Base-by-base conservation (phyloP, 495 filamentous ascomycete genomes). In the Aspergillus olivimuriae region DNA sequence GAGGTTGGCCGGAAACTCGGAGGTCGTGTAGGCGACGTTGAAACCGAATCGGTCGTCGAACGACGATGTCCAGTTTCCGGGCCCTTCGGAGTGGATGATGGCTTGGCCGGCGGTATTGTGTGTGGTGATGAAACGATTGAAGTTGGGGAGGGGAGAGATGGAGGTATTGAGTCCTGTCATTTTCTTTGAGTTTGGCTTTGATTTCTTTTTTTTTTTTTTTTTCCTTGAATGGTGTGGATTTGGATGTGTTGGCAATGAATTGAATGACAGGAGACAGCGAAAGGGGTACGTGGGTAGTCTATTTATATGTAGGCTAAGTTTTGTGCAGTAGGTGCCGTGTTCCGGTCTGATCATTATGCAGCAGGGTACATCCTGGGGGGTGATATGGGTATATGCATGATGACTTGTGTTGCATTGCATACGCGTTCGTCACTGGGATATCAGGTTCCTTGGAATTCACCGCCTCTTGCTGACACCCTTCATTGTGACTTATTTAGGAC, bases 1-100 rank as follows among this genome's bases (percentile, higher is more conserved):
- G 62, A 76, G n/a, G 73, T 78, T 42, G 48, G 76, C 62, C 59
- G 81, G 65, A 74, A 80, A 61, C 43, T 50, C 26, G 65, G 50
- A 80, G 6, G 78, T 86, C 5, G 73, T 73, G 53, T 73, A 76
- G 39, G 63, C 47, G 12, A 63, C 55, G 39, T 51, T 48, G 47
- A 69, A 63, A 30, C 52, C 56, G 54, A 63, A 51, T 16, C 31
- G 9, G 30, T 34, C 38, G 28, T 52, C 39, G 30, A 57, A 48
- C 42, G 50, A 58, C 47, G 47, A 19, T 8, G 39, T 28, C 48
- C 55, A 58, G 10, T 55, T 7, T 2, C 37, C 44, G 0, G 52
- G 35, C 3, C 47, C 50, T 24, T 60, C 39, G 36, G 55, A 55
- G 17, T 64, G 53, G 23, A 64, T 40, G 34, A 68, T 62, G 35